Evolutionary conservation across 2,329 filamentous ascomycete species (phyloP), one percentile per base, ranked within the genome.

Genomic region (Claviceps capensis): DNA sequence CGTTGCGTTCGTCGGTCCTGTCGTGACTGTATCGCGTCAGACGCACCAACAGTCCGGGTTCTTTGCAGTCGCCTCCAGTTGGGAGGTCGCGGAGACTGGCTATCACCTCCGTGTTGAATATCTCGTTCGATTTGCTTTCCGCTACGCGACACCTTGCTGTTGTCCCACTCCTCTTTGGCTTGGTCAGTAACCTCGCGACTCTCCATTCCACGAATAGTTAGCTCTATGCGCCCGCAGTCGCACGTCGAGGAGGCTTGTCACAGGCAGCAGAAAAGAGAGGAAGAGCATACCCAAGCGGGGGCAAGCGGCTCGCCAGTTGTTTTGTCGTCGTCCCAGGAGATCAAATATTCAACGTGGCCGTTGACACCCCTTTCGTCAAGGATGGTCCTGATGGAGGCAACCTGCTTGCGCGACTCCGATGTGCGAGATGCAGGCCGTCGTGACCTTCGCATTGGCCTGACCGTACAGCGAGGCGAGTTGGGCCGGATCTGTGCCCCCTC

Each of bases 281-380:
- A 9, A 36, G 22, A 58, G 53, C 57, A 37, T 54, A 65, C 64
- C 67, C 69, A 72, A 49, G 62, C 62, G 26, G 65, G 62, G 30
- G 53, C 30, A 53, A 66, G 69, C 14, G 51, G 26, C 52, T 69
- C 55, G 36, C 67, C 66, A 2, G 66, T 67, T 4, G 53, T 50
- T 22, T 49, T 26, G 49, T 67, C 57, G 54, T 64, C 60, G 50
- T 65, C 65, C 68, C 69, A 72, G 52, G 69, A 64, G 14, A 72
- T 64, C 17, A 69, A 55, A 45, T 69, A 72, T 52, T 68, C 57
- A 14, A 61, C 55, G 38, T 54, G 53, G 30, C 59, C 61, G 5
- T 57, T 58, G 40, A 55, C 49, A 11, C 49, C 38, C 53, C 60
- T 62, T 57, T 72, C 67, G 47, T 65, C 60, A 47, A 71, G 49